phyloP scores from a whole-genome alignment of 164 flowering plant species.

The Macadamia tetraphylla region DNA sequence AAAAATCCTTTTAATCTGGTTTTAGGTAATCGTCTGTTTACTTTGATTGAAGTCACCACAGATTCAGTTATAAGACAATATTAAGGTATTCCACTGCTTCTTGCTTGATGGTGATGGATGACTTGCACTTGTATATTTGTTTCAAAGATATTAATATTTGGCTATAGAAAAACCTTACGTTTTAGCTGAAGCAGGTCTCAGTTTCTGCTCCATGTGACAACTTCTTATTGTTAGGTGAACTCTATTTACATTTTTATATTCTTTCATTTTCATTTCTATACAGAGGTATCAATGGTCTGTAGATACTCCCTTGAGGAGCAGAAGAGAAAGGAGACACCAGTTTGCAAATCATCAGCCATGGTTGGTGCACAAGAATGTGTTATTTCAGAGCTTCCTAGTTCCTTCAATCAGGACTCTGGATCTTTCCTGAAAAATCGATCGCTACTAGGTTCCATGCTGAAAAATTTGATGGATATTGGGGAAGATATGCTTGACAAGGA shows the following conservation, averaged over 20 bases:
- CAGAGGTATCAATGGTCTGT: constrained; percentile 13
- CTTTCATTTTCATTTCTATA: background rate
- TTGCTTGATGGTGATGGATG: constrained; percentile 2
- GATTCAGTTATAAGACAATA: too few relatives aligned
- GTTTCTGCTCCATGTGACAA: too few relatives aligned
- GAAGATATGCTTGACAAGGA: constrained; percentile 11
- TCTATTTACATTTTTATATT: background rate
- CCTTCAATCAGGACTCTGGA: constrained; percentile 4
- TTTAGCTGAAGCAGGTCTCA: background rate
- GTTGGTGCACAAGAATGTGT: constrained; percentile 15
- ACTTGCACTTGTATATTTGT: background rate
- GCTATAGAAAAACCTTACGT: background rate
- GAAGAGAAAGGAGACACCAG: constrained; percentile 6
- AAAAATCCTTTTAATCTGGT: too few relatives aligned
- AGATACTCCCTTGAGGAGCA: constrained; percentile 15
- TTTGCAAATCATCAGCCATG: constrained; percentile 11
- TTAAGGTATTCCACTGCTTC: background rate
- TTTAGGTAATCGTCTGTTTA: too few relatives aligned
- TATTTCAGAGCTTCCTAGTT: background rate
- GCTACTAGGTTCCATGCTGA: constrained; percentile 12
- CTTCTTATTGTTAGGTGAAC: background rate
- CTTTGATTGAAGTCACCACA: too few relatives aligned
- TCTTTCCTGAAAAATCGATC: constrained; percentile 13
- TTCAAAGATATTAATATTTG: background rate
- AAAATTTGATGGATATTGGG: constrained; percentile 4